These are phyloP conservation scores for Endocladia muricata DNA, from an alignment of 31 red algal genomes.

Conservation along the genomic window DNA sequence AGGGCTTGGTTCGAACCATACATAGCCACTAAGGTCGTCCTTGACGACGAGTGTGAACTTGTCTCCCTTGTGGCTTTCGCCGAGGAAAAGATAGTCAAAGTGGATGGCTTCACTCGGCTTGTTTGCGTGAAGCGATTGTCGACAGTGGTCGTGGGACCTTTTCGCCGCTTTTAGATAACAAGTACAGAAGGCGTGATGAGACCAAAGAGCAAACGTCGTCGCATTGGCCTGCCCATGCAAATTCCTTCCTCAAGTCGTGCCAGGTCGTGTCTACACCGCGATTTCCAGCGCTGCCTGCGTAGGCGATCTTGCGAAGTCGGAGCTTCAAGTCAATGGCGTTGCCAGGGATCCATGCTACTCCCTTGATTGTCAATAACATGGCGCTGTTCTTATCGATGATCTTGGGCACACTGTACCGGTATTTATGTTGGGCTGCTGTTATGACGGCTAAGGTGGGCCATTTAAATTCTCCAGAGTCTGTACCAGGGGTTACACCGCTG, in stretches of 20 bases:
- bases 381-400: not conserved
- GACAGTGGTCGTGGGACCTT: slow-evolving; percentile 5
- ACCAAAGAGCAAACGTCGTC: slow-evolving; percentile 11
- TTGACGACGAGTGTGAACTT: slow-evolving; percentile 46
- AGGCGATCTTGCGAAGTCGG: not conserved
- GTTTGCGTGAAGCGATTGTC: slow-evolving; percentile 9
- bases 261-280: not conserved
- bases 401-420: not conserved
- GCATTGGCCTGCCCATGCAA: not conserved
- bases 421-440: not conserved
- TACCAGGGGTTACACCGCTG: slow-evolving; percentile 5
- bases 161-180: not conserved
- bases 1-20: slow-evolving; percentile 11
- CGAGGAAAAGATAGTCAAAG: slow-evolving; percentile 32
- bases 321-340: not conserved
- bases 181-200: not conserved
- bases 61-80: not conserved
- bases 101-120: slow-evolving; percentile 20
- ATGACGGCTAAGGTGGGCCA: not conserved
- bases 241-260: not conserved
- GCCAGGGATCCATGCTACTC: slow-evolving; percentile 14
- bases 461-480: not conserved
- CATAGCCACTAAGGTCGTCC: slow-evolving; percentile 40
- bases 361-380: slow-evolving; percentile 1
- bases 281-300: not conserved